These are phyloP conservation scores for Yamadazyma dendronema DNA, from an alignment of 1,139 yeast genomes.

Conservation along the genomic window DNA sequence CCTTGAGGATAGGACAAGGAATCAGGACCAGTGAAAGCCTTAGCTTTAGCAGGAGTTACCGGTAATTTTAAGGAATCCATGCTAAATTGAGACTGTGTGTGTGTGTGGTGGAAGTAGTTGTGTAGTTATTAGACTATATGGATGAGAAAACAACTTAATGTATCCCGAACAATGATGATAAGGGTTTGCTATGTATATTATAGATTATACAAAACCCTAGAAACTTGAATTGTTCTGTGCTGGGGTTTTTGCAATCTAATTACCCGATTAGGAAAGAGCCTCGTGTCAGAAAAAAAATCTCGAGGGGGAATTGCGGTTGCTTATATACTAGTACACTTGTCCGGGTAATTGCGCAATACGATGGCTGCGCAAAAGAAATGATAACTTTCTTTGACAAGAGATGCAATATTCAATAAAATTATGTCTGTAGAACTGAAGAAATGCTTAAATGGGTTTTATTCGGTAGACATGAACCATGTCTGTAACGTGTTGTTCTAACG, in stretches of 20 bases:
- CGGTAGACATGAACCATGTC: no score
- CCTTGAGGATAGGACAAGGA: conserved; percentile 63
- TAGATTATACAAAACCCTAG: conserved; percentile 7
- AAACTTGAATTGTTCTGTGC: background rate
- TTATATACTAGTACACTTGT: conserved; percentile 8
- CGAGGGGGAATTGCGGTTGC: conserved; percentile 10
- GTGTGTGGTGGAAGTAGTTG: background rate
- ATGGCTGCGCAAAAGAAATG: conserved; percentile 12
- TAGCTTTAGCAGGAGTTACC: conserved; percentile 78
- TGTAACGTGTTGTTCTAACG: no score
- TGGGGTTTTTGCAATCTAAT: conserved; percentile 6
- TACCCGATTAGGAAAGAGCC: conserved; percentile 8
- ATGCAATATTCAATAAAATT: no score
- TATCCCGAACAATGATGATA: conserved; percentile 27
- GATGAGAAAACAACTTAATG: conserved; percentile 44
- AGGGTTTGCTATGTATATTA: conserved; percentile 2
- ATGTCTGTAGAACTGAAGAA: no score
- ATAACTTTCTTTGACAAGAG: background rate
- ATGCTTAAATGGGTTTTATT: no score
- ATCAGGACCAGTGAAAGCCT: conserved; percentile 68
- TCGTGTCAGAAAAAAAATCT: conserved; percentile 2
- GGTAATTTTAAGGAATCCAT: conserved; percentile 80
- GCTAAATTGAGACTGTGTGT: background rate
- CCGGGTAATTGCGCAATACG: conserved; percentile 14
- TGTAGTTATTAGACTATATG: background rate